Evolutionary conservation across 192 early-diverging fungal genomes (phyloP), one percentile per base, ranked within the genome.

Genomic region (Helicostylum pulchrum): DNA sequence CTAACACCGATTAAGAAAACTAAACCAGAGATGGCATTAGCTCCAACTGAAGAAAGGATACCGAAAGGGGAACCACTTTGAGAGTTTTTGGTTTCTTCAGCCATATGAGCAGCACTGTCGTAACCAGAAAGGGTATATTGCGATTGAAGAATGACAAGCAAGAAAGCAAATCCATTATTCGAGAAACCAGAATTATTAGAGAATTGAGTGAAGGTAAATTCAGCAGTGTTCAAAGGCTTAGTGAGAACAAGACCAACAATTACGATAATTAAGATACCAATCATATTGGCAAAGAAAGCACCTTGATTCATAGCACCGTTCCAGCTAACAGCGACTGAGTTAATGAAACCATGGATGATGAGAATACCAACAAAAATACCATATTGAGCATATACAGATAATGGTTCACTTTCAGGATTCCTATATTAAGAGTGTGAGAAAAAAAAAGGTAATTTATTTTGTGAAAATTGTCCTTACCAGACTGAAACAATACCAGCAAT

Each of bases 41-140:
- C 71, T 6, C 61, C 63, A 12, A 79, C 51, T 10, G 82, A 72
- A 1, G 70, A 48, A 19, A 83, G 65, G 34, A 83, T 77, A 9
- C 80, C 82, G 55, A 66, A 70, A 9, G 82, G 77, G 15, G 80
- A 78, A 3, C 79, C 78, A 4, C 50, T 56, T 56, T 83, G 77
- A 21, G 82, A 78, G 42, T 77, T 72, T 32, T 81, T 70, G 30
- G 82, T 83, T 48, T 83, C 82, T 62, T 74, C 68, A 58, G 50
- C 48, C 70, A 78, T 73, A 14, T 73, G 75, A 8, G 74, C 74
- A 14, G 70, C 69, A 46, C 49, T 65, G 17, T 80, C 82, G 53
- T 83, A 83, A 19, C 82, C 82, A 7, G 82, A 83, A 19, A 83
- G 60, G 0, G 82, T 83, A 67, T 81, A 83, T 63, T 83, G 82